phyloP scores from a whole-genome alignment of 768 basidiomycete species.

The Tremella mesenterica region DNA sequence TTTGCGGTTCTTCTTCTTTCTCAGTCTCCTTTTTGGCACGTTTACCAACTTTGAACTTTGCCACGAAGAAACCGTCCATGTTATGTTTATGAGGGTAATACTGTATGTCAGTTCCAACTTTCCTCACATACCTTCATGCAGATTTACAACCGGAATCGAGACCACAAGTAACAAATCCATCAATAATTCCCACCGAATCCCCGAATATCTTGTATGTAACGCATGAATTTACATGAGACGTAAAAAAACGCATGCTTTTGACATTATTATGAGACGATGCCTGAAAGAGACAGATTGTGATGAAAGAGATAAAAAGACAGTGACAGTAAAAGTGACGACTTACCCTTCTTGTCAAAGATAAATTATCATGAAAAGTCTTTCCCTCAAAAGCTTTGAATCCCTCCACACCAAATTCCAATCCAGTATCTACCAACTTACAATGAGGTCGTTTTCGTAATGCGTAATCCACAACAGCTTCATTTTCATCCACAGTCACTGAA shows the following conservation, averaged over 20 bases:
- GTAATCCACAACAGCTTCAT: conserved; percentile 96
- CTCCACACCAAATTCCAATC: conserved; percentile 83
- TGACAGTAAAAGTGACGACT: conserved; percentile 6
- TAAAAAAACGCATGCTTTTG: too few relatives aligned
- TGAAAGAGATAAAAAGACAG: not conserved
- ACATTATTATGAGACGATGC: too few relatives aligned
- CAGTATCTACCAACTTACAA: conserved; percentile 82
- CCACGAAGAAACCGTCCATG: conserved; percentile 99
- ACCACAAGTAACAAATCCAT: too few relatives aligned
- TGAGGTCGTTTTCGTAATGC: conserved; percentile 90
- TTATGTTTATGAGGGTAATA: conserved; percentile 80
- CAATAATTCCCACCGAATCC: too few relatives aligned
- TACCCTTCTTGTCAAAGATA: conserved; percentile 67
- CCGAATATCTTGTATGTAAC: too few relatives aligned
- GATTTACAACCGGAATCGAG: too few relatives aligned
- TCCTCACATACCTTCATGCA: too few relatives aligned
- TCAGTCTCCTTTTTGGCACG: conserved; percentile 52
- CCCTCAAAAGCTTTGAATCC: conserved; percentile 86
- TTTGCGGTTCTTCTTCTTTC: conserved; percentile 40
- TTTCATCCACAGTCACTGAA: conserved; percentile 95
- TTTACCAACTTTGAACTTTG: conserved; percentile 92
- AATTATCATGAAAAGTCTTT: conserved; percentile 70
- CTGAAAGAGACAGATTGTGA: not conserved
- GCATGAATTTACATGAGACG: too few relatives aligned
- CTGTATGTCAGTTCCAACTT: conserved; percentile 39